phyloP scores from a whole-genome alignment of 805 yeast genomes.

The Yarrowia sp. region DNA sequence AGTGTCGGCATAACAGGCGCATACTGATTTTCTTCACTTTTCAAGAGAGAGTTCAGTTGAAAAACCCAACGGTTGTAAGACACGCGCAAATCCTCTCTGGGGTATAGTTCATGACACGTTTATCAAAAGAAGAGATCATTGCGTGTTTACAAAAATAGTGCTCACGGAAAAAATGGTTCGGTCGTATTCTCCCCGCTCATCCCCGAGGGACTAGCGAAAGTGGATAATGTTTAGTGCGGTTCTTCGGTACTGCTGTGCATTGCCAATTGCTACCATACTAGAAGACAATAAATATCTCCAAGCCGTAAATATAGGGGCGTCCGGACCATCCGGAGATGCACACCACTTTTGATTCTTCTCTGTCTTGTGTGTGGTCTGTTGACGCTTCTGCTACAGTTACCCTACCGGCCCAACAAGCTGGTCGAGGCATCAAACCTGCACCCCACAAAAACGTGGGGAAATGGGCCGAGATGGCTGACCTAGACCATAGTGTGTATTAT shows the following conservation, averaged over 20 bases:
- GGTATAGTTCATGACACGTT: constrained; percentile 12
- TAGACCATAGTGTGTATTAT: background rate
- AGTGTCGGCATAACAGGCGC: background rate
- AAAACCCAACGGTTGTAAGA: constrained; percentile 5
- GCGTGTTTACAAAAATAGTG: background rate
- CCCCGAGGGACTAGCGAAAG: background rate
- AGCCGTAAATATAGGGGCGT: background rate
- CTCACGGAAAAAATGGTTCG: background rate
- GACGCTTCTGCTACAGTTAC: background rate
- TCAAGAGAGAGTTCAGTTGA: background rate
- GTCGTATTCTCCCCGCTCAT: background rate
- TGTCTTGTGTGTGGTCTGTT: background rate
- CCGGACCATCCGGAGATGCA: background rate
- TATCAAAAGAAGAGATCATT: background rate
- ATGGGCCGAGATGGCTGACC: constrained; percentile 10
- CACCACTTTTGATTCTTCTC: background rate
- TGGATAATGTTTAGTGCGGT: background rate
- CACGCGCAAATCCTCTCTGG: background rate
- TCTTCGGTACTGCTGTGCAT: background rate
- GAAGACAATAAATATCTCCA: background rate
- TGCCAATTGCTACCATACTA: background rate
- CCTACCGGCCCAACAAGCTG: constrained; percentile 22
- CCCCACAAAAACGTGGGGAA: constrained; percentile 22
- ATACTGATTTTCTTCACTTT: background rate
- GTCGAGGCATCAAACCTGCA: constrained; percentile 17